Conservation (phyloP, 257 asterid species). For the Euphrasia confusa region DNA sequence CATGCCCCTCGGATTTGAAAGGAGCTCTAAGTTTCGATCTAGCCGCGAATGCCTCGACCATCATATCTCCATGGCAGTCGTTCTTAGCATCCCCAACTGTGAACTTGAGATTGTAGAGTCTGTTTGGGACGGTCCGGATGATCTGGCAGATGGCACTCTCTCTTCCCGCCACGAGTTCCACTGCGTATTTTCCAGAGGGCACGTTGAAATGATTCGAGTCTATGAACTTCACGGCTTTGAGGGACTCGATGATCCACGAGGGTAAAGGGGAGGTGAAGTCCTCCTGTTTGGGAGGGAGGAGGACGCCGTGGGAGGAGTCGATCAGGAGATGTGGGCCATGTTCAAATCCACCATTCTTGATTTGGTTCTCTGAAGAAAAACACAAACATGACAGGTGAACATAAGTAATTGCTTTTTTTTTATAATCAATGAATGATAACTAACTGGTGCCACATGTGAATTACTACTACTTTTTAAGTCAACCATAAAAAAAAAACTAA, state of each 20-base stretch:
- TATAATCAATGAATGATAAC: no score
- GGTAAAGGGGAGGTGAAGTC: conserved; percentile 73
- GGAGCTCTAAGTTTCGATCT: conserved; percentile 47
- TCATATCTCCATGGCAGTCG: conserved; percentile 40
- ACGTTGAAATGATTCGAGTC: conserved; percentile 64
- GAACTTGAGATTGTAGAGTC: conserved; percentile 38
- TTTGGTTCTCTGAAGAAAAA: conserved; percentile 28
- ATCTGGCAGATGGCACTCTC: conserved; percentile 65
- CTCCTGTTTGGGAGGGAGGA: conserved; percentile 62
- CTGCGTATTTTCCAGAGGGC: conserved; percentile 61
- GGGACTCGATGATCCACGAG: conserved; percentile 76
- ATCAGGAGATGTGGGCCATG: conserved; percentile 60
- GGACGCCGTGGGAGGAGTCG: conserved; percentile 60
- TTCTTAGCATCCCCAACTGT: conserved; percentile 57
- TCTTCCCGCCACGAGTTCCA: conserved; percentile 66
- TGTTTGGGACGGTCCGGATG: conserved; percentile 48
- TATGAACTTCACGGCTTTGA: conserved; percentile 59
- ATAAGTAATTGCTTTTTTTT: no score
- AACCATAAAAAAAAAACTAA: not conserved
- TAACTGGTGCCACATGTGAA: not conserved
- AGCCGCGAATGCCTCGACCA: conserved; percentile 42
- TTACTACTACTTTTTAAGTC: not conserved
- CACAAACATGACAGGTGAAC: not conserved
- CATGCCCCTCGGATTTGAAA: conserved; percentile 55
- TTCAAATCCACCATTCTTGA: conserved; percentile 58